These are phyloP conservation scores for Bolboschoenoplectus hybrid DNA, from an alignment of 202 grass and related monocot species.

Conservation along the genomic window DNA sequence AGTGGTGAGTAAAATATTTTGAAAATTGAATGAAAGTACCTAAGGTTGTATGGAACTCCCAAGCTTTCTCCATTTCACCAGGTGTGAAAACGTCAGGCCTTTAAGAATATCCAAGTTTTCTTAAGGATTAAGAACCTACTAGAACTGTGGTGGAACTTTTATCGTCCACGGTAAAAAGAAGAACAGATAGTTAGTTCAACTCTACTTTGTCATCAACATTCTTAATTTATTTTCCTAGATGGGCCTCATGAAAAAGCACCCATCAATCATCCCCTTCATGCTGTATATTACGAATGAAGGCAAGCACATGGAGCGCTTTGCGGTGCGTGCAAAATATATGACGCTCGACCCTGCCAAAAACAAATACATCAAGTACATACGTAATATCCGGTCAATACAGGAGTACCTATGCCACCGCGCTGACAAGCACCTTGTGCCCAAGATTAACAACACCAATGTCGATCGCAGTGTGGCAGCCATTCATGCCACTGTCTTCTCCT, in stretches of 20 bases:
- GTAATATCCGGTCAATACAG: constrained; percentile 91
- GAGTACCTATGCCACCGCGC: constrained; percentile 91
- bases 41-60: not conserved
- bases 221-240: constrained; percentile 59
- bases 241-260: constrained; percentile 99
- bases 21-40: not conserved
- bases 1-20: not conserved
- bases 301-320: constrained; percentile 96
- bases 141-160: not conserved
- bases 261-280: constrained; percentile 98
- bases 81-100: not conserved
- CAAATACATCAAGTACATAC: constrained; percentile 94
- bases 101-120: not conserved
- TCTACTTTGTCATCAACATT: constrained; percentile 14
- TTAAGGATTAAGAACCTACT: not conserved
- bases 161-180: not conserved
- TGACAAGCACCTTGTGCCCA: constrained; percentile 92
- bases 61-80: not conserved
- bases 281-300: constrained; percentile 94
- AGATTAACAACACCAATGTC: constrained; percentile 96
- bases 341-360: constrained; percentile 93
- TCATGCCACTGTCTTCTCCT: constrained; percentile 88
- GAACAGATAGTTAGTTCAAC: not conserved
- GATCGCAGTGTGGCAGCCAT: constrained; percentile 94
- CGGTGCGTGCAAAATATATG: constrained; percentile 98